Conservation (phyloP, 345 rosid species). For the Adansonia digitata region DNA sequence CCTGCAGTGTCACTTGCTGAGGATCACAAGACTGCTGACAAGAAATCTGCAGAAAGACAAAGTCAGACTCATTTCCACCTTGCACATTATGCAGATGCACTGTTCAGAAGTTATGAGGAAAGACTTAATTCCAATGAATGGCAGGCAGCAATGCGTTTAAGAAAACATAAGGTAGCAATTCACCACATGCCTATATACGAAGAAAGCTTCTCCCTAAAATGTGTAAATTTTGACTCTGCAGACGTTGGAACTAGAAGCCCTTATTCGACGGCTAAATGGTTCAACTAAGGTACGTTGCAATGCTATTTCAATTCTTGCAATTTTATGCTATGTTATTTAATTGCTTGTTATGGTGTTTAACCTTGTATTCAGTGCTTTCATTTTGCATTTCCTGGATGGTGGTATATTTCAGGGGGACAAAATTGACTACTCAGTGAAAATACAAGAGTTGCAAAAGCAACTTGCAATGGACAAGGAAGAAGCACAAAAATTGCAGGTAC, state of each 20-base stretch:
- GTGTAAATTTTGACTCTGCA: constrained; percentile 23
- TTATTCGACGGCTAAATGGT: constrained; percentile 48
- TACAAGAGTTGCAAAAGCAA: constrained; percentile 82
- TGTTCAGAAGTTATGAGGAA: constrained; percentile 82
- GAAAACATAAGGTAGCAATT: constrained; percentile 76
- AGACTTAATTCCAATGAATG: constrained; percentile 88
- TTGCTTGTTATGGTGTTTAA: not conserved
- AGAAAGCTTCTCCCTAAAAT: not conserved
- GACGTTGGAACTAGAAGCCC: constrained; percentile 76
- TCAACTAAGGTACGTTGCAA: constrained; percentile 53
- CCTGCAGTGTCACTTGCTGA: constrained; percentile 82
- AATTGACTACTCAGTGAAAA: constrained; percentile 69
- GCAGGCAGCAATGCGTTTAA: constrained; percentile 92
- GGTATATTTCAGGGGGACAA: constrained; percentile 54
- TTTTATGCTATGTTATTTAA: not conserved
- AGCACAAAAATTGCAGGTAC: constrained; percentile 77
- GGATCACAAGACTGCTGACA: constrained; percentile 41
- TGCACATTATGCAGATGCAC: constrained; percentile 93
- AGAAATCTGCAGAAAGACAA: constrained; percentile 62
- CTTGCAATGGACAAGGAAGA: constrained; percentile 85
- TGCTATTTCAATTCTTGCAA: not conserved
- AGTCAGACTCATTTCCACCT: constrained; percentile 84
- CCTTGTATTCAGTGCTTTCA: not conserved
- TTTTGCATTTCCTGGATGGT: constrained; percentile 9
- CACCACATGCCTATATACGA: not conserved